Evolutionary conservation across 139 green algal species (phyloP).

Genomic region (Haematococcus sp.): DNA sequence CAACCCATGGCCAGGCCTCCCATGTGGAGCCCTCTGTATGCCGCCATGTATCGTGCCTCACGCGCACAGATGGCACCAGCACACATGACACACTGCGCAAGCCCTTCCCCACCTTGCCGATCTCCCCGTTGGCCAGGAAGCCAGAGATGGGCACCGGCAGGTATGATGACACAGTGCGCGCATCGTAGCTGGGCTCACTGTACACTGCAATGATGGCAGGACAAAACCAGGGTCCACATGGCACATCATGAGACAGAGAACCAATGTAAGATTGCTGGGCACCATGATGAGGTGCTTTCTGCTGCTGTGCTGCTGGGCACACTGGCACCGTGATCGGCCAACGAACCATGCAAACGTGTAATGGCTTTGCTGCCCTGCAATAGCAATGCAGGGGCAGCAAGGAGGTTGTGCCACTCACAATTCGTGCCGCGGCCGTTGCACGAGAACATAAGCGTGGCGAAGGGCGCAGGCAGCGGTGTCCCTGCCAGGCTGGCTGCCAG

Average conservation of each 20-base stretch:
- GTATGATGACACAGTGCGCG: slow-evolving; percentile 42
- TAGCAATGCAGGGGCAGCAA: too few species aligned
- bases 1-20: not conserved
- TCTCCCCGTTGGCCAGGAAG: slow-evolving; percentile 61
- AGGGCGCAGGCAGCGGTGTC: slow-evolving; percentile 12
- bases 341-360: too few species aligned
- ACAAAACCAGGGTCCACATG: too few species aligned
- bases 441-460: slow-evolving; percentile 62
- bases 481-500: slow-evolving; percentile 36
- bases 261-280: too few species aligned
- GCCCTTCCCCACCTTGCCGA: slow-evolving; percentile 1
- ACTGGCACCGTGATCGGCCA: too few species aligned
- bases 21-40: not conserved
- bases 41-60: not conserved
- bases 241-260: too few species aligned
- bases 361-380: too few species aligned
- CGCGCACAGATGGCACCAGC: not conserved
- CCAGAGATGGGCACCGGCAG: slow-evolving; percentile 47
- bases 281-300: too few species aligned
- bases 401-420: too few species aligned
- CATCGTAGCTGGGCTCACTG: slow-evolving; percentile 42
- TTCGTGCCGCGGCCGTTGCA: slow-evolving; percentile 53
- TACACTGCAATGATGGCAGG: too few species aligned
- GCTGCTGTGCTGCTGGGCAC: too few species aligned
- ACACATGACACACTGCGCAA: not conserved